phyloP scores from a whole-genome alignment of 192 early-diverging fungal genomes.

The Backusella australiensis region DNA sequence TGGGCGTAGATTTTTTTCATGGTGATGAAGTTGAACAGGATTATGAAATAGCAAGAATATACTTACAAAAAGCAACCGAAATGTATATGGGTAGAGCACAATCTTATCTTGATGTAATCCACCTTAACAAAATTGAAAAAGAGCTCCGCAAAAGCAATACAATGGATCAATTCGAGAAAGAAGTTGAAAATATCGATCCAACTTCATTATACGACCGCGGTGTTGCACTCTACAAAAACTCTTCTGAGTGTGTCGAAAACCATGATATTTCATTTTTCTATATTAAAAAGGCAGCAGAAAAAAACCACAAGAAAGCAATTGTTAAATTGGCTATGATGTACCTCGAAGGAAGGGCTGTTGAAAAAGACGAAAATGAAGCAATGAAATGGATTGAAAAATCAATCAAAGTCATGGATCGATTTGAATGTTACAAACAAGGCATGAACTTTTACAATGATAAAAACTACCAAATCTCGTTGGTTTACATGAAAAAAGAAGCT shows the following conservation, averaged over 20 bases:
- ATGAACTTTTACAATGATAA: background rate
- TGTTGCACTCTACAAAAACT: background rate
- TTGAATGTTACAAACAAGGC: background rate
- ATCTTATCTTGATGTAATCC: too few relatives aligned
- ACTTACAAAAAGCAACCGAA: too few relatives aligned
- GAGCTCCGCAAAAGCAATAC: too few relatives aligned
- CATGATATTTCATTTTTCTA: background rate
- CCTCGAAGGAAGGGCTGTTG: background rate
- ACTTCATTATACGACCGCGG: background rate
- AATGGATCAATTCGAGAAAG: too few relatives aligned
- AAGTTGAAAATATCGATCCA: too few relatives aligned
- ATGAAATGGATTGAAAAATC: background rate
- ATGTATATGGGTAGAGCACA: accelerated
- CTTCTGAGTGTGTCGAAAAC: background rate
- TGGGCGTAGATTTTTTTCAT: too few relatives aligned
- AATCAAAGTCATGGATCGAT: background rate
- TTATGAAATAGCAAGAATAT: too few relatives aligned
- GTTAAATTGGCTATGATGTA: background rate
- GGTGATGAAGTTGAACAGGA: too few relatives aligned
- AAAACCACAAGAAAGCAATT: background rate
- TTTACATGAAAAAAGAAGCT: background rate
- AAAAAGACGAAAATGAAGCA: background rate
- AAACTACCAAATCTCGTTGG: background rate
- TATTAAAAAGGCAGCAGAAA: background rate
- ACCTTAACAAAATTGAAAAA: too few relatives aligned